Evolutionary conservation across 495 filamentous ascomycete species (phyloP).

Genomic region (Penicillium herquei): DNA sequence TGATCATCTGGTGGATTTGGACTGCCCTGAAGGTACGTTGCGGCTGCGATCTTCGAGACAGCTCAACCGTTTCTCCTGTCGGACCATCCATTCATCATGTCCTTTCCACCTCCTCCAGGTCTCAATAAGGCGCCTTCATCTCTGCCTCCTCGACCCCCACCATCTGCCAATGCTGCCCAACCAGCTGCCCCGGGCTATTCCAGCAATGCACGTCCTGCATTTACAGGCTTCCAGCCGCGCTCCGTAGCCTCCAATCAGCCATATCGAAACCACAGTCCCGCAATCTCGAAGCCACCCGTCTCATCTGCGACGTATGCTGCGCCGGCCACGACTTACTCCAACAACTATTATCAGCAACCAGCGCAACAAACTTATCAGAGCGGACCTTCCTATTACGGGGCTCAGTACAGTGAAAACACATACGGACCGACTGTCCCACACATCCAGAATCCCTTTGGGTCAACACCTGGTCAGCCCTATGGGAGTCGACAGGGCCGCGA

Average conservation of each 20-base stretch:
- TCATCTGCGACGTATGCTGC: slow-evolving; percentile 39
- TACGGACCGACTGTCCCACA: slow-evolving; percentile 62
- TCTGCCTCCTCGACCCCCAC: slow-evolving; percentile 82
- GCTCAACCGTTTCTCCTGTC: slow-evolving; percentile 32
- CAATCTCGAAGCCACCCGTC: slow-evolving; percentile 43
- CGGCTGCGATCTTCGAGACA: slow-evolving; percentile 37
- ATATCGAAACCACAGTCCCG: slow-evolving; percentile 41
- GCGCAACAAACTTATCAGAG: slow-evolving; percentile 37
- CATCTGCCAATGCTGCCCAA: slow-evolving; percentile 51
- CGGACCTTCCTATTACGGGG: slow-evolving; percentile 50
- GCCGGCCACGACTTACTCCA: slow-evolving; percentile 33
- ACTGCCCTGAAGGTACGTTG: slow-evolving; percentile 61
- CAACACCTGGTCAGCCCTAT: slow-evolving; percentile 49
- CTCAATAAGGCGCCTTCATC: slow-evolving; percentile 66
- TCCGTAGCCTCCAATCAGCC: slow-evolving; percentile 54
- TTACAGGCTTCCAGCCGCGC: slow-evolving; percentile 62
- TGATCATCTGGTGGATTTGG: slow-evolving; percentile 37
- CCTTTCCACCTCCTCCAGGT: slow-evolving; percentile 91
- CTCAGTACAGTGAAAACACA: slow-evolving; percentile 50
- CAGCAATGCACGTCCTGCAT: slow-evolving; percentile 34
- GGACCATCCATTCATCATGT: slow-evolving; percentile 83
- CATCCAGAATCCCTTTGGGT: slow-evolving; percentile 84
- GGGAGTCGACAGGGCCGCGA: slow-evolving; percentile 37
- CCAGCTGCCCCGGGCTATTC: slow-evolving; percentile 49
- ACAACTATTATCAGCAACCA: slow-evolving; percentile 35